Percentiles rank a stretch among this genome's conserved stretches.
phyloP scores from a whole-genome alignment of 1,284 basidiomycete species.

The Ustilago shanxiensis region DNA sequence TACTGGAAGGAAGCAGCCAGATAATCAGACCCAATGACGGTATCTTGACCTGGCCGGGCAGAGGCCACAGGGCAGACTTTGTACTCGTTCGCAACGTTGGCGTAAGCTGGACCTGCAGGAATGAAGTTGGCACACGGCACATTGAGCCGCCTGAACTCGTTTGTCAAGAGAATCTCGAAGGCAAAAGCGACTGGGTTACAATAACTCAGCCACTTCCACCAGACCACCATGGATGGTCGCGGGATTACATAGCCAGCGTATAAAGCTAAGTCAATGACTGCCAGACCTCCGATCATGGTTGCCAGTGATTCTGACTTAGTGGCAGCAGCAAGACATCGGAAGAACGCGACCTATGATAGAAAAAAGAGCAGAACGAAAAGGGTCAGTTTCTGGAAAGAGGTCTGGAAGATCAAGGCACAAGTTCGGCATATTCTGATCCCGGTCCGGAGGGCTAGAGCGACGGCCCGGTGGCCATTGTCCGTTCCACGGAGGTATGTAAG shows the following conservation, averaged over 20 bases:
- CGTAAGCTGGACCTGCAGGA: slow-evolving; percentile 45
- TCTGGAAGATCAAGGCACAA: too few species aligned
- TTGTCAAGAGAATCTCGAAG: slow-evolving; percentile 62
- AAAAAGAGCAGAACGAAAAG: too few species aligned
- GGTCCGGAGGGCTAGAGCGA: too few species aligned
- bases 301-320: slow-evolving; percentile 50
- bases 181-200: slow-evolving; percentile 62
- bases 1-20: slow-evolving; percentile 48
- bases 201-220: slow-evolving; percentile 66
- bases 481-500: too few species aligned
- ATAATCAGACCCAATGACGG: slow-evolving; percentile 46
- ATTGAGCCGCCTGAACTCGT: slow-evolving; percentile 59
- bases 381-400: too few species aligned
- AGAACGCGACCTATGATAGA: slow-evolving; percentile 42
- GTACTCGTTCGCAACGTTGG: slow-evolving; percentile 38
- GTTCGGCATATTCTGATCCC: too few species aligned
- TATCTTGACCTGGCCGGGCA: slow-evolving; percentile 45
- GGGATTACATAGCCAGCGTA: slow-evolving; percentile 66
- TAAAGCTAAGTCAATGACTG: slow-evolving; percentile 54
- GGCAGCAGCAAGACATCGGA: slow-evolving; percentile 54
- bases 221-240: slow-evolving; percentile 59
- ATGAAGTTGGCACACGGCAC: slow-evolving; percentile 49
- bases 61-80: slow-evolving; percentile 58
- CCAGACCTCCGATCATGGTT: slow-evolving; percentile 58
- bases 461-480: too few species aligned